phyloP scores from a whole-genome alignment of 371 early-diverging fungal species.

The Parasitella parasitica region DNA sequence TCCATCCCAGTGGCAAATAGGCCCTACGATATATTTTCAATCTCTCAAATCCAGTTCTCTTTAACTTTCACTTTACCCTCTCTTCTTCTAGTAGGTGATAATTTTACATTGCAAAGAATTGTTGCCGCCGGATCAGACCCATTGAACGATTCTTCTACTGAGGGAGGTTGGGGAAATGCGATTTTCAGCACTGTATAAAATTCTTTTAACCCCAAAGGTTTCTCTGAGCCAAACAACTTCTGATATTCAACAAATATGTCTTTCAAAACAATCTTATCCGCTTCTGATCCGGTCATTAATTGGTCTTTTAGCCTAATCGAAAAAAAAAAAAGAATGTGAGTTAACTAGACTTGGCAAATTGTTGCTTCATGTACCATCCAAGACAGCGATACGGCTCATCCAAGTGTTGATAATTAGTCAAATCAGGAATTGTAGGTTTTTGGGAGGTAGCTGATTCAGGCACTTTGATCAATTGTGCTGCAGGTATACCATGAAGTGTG shows the following conservation, averaged over 20 bases:
- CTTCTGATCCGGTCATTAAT: conserved; percentile 22
- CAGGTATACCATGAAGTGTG: conserved; percentile 41
- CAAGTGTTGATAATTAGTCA: conserved; percentile 41
- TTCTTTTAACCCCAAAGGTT: conserved; percentile 44
- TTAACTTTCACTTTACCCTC: conserved; percentile 21
- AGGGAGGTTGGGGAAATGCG: conserved; percentile 47
- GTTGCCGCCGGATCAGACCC: conserved; percentile 19
- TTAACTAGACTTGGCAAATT: not conserved
- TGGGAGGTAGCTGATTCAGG: conserved; percentile 4
- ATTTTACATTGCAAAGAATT: conserved; percentile 29
- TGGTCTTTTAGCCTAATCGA: conserved; percentile 45
- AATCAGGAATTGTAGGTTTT: conserved; percentile 42
- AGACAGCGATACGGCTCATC: conserved; percentile 56
- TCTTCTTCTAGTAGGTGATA: conserved; percentile 28
- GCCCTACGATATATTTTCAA: conserved; percentile 8
- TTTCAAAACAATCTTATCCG: conserved; percentile 35
- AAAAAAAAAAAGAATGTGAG: not conserved
- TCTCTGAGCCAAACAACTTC: conserved; percentile 38
- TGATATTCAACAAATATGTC: conserved; percentile 40
- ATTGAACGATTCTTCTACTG: conserved; percentile 24
- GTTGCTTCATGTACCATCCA: conserved; percentile 36
- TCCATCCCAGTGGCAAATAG: conserved; percentile 47
- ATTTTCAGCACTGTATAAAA: conserved; percentile 50
- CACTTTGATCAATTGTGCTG: conserved; percentile 23
- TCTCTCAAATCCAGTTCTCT: not conserved